Conservation (phyloP, 768 basidiomycete species). For the Leccinum disarticulatum region DNA sequence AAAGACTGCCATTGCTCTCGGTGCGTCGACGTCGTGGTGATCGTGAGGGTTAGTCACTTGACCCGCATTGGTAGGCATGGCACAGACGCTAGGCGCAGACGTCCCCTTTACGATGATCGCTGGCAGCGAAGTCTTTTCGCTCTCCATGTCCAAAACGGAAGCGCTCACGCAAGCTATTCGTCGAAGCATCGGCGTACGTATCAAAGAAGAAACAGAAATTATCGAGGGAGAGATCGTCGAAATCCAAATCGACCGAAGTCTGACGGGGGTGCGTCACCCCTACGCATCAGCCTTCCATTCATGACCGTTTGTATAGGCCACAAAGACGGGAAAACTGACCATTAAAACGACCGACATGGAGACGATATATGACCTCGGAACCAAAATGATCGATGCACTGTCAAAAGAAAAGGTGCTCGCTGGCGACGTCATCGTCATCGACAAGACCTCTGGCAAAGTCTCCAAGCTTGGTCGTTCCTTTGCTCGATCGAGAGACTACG, state of each 20-base stretch:
- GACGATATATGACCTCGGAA: constrained; percentile 97
- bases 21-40: constrained; percentile 40
- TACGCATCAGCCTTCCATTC: neutral
- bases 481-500: constrained; percentile 96
- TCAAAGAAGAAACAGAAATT: constrained; percentile 96
- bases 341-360: constrained; percentile 99
- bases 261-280: constrained; percentile 74
- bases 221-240: constrained; percentile 99
- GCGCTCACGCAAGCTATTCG: constrained; percentile 96
- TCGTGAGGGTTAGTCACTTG: neutral
- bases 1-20: constrained; percentile 94
- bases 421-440: constrained; percentile 94
- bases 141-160: constrained; percentile 98
- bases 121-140: constrained; percentile 95
- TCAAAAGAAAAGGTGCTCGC: constrained; percentile 96
- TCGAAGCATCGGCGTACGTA: constrained; percentile 93
- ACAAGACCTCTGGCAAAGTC: constrained; percentile 96
- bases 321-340: constrained; percentile 95
- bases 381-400: constrained; percentile 98
- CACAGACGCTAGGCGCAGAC: constrained; percentile 89
- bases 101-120: constrained; percentile 99
- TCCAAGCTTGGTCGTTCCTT: constrained; percentile 95
- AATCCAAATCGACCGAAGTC: constrained; percentile 95
- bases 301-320: constrained; percentile 56
- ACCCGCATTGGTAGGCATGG: constrained; percentile 67